phyloP scores from a whole-genome alignment of 305 asterid genomes.

The Fraxinus latifolia region DNA sequence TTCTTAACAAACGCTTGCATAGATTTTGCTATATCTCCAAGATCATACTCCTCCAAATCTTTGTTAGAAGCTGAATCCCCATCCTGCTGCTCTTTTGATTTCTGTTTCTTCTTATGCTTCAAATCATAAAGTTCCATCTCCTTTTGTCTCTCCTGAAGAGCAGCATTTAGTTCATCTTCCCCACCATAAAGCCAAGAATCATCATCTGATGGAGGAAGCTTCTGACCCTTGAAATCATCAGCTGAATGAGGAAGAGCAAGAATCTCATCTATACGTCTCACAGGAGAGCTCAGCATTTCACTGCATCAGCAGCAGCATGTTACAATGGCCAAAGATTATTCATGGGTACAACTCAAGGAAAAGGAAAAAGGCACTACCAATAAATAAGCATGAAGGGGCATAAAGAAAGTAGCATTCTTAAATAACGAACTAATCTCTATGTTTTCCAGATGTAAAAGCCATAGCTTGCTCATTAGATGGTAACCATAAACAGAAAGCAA shows the following conservation, averaged over 20 bases:
- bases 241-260: slow-evolving; percentile 69
- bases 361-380: background rate
- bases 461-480: background rate
- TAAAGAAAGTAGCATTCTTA: background rate
- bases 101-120: slow-evolving; percentile 56
- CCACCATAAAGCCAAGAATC: slow-evolving; percentile 94
- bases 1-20: slow-evolving; percentile 75
- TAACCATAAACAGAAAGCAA: background rate
- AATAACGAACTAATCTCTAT: background rate
- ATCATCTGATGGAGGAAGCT: slow-evolving; percentile 82
- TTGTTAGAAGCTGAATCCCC: slow-evolving; percentile 43
- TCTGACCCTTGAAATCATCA: slow-evolving; percentile 56
- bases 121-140: slow-evolving; percentile 73
- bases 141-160: slow-evolving; percentile 79
- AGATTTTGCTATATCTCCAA: slow-evolving; percentile 73
- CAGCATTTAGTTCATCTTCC: slow-evolving; percentile 79
- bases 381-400: background rate
- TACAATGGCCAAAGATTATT: slow-evolving; percentile 15
- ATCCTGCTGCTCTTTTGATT: slow-evolving; percentile 52
- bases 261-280: slow-evolving; percentile 72
- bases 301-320: slow-evolving; percentile 44
- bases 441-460: slow-evolving; percentile 3
- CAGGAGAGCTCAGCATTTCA: slow-evolving; percentile 72
- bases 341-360: background rate
- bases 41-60: slow-evolving; percentile 51